Conservation (phyloP, 1,284 basidiomycete genomes). For the Polyporus tsugae region DNA sequence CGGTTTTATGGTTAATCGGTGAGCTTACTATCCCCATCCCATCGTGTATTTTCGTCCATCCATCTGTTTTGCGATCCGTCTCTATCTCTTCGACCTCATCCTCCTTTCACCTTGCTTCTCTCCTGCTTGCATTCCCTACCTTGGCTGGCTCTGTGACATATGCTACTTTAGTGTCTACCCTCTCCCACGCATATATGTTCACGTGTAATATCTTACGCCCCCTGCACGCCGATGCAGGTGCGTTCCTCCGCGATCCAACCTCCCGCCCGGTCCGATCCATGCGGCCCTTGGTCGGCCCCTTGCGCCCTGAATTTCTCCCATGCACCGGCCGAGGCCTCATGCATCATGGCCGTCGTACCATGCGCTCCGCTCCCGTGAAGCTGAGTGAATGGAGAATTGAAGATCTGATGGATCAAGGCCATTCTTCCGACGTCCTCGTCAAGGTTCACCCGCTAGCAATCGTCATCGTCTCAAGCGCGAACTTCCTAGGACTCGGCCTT, state of each 20-base stretch:
- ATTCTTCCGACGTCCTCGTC: not conserved
- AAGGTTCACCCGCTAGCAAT: not conserved
- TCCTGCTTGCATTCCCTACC: not conserved
- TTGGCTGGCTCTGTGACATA: constrained; percentile 19
- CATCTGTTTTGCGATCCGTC: not conserved
- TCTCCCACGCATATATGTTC: constrained; percentile 10
- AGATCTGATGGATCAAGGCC: constrained; percentile 6
- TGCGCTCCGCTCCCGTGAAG: constrained; percentile 5
- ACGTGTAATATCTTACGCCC: constrained; percentile 22
- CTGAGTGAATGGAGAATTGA: not conserved
- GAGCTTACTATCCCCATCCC: not conserved
- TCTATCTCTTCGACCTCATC: not conserved
- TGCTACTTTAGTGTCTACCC: constrained; percentile 13
- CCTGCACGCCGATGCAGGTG: constrained; percentile 15
- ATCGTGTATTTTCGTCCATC: constrained; percentile 3
- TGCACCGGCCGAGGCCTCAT: not conserved
- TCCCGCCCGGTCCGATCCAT: not conserved
- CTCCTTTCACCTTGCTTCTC: not conserved
- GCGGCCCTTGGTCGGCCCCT: constrained; percentile 6
- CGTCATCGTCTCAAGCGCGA: not conserved
- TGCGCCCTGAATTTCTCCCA: constrained; percentile 2
- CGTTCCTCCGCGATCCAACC: constrained; percentile 3
- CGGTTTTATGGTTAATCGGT: constrained; percentile 11
- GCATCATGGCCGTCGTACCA: not conserved
- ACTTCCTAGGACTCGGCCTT: not conserved